Percentiles rank a stretch among this genome's conserved stretches.
phyloP scores from a whole-genome alignment of 192 early-diverging fungal species.

The Rhizophagus clarus region DNA sequence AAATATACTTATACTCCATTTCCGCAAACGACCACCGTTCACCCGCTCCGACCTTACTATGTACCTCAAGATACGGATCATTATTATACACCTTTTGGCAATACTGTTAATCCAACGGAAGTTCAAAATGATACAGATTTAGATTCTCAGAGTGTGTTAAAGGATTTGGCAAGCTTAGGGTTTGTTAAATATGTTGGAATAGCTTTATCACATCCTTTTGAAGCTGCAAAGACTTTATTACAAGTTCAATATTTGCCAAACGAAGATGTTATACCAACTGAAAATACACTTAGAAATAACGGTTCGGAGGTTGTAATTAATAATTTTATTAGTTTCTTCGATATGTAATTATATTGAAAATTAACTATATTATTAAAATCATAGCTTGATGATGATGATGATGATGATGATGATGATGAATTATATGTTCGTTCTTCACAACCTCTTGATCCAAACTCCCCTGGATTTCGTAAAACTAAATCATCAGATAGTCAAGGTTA shows the following conservation, averaged over 20 bases:
- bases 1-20: constrained; percentile 24
- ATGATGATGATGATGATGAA: constrained; percentile 38
- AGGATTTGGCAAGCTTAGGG: constrained; percentile 64
- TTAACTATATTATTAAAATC: background rate
- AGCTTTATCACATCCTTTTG: constrained; percentile 64
- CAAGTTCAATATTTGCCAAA: constrained; percentile 76
- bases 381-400: background rate
- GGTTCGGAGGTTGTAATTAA: constrained; percentile 39
- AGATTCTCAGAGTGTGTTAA: constrained; percentile 52
- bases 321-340: background rate
- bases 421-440: constrained; percentile 35
- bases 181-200: constrained; percentile 64
- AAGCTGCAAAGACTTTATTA: constrained; percentile 66
- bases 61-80: constrained; percentile 18
- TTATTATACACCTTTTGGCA: constrained; percentile 30
- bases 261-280: constrained; percentile 46
- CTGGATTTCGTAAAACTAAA: constrained; percentile 48
- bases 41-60: constrained; percentile 32
- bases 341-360: background rate
- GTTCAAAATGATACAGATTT: background rate
- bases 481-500: constrained; percentile 64
- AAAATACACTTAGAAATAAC: constrained; percentile 35
- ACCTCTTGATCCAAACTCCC: constrained; percentile 45
- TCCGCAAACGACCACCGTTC: constrained; percentile 25
- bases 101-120: constrained; percentile 1